Percentiles rank a stretch among this genome's conserved stretches.
These are phyloP conservation scores for Ogataea trehaloabstinens DNA, from an alignment of 805 yeast species.

Conservation along the genomic window DNA sequence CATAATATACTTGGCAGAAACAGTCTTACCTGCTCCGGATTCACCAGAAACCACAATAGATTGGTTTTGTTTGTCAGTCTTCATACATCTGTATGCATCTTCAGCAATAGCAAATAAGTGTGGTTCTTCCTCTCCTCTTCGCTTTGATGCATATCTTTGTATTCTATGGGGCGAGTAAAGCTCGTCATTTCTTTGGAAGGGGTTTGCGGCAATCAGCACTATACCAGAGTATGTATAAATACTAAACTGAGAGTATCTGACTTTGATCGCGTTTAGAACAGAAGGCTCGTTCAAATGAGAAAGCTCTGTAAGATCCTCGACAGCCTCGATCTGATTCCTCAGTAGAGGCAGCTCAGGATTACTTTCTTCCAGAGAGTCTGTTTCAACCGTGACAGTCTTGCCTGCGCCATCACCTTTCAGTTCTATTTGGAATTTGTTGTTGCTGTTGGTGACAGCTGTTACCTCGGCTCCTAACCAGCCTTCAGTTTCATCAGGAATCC, in stretches of 20 bases:
- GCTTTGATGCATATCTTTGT: constrained; percentile 90
- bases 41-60: constrained; percentile 97
- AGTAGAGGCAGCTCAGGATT: constrained; percentile 68
- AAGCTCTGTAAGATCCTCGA: constrained; percentile 89
- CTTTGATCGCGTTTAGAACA: constrained; percentile 87
- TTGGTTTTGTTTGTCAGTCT: constrained; percentile 78
- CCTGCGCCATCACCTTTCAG: constrained; percentile 52
- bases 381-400: constrained; percentile 44
- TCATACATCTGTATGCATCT: constrained; percentile 95
- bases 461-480: constrained; percentile 80
- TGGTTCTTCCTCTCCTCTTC: constrained; percentile 94
- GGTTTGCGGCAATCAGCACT: constrained; percentile 93
- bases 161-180: constrained; percentile 88
- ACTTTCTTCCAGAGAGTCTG: constrained; percentile 48
- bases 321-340: constrained; percentile 90
- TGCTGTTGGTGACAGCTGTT: constrained; percentile 38
- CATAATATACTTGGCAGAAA: constrained; percentile 95
- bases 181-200: constrained; percentile 90
- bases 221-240: constrained; percentile 97
- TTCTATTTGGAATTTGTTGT: constrained; percentile 46
- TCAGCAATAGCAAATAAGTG: constrained; percentile 97
- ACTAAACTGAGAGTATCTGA: constrained; percentile 83
- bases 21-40: constrained; percentile 98
- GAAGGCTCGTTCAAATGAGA: constrained; percentile 96
- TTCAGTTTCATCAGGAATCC: constrained; percentile 70